Evolutionary conservation across 2,329 filamentous ascomycete genomes (phyloP).

Genomic region (Pezicula radicicola): DNA sequence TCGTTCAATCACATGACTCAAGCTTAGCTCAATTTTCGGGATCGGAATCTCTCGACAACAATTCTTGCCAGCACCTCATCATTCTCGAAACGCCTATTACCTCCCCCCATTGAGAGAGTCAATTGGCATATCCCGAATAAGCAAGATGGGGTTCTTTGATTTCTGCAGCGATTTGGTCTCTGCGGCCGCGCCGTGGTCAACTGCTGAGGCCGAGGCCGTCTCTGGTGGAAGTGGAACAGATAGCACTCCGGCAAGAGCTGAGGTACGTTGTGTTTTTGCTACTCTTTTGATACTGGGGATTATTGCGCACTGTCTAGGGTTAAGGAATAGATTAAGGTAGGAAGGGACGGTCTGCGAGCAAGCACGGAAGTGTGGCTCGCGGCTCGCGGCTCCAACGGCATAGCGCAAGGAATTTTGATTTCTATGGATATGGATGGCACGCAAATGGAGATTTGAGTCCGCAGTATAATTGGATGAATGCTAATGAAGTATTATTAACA

Average conservation of each 20-base stretch:
- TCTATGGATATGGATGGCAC: neutral
- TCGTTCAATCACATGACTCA: neutral
- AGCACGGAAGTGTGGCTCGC: neutral
- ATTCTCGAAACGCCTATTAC: neutral
- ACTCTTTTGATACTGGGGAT: neutral
- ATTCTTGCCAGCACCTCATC: neutral
- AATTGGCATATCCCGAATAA: neutral
- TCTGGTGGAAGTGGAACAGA: slow-evolving; percentile 6
- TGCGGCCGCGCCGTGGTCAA: slow-evolving; percentile 62
- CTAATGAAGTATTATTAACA: slow-evolving; percentile 5
- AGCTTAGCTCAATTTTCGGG: slow-evolving; percentile 4
- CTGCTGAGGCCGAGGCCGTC: slow-evolving; percentile 59
- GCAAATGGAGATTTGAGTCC: neutral
- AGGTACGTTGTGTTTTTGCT: slow-evolving; percentile 31
- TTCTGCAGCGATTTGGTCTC: slow-evolving; percentile 61
- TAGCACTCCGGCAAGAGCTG: slow-evolving; percentile 35
- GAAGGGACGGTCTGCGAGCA: neutral
- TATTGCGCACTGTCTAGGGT: neutral
- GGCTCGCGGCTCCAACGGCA: neutral
- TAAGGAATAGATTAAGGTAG: neutral
- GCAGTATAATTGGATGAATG: neutral
- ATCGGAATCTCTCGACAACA: neutral
- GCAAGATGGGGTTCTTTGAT: slow-evolving; percentile 64
- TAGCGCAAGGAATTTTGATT: too few species aligned
- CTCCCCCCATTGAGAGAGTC: neutral